These are phyloP conservation scores for Petunia axillaris DNA, from an alignment of 257 asterid genomes.

Conservation along the genomic window DNA sequence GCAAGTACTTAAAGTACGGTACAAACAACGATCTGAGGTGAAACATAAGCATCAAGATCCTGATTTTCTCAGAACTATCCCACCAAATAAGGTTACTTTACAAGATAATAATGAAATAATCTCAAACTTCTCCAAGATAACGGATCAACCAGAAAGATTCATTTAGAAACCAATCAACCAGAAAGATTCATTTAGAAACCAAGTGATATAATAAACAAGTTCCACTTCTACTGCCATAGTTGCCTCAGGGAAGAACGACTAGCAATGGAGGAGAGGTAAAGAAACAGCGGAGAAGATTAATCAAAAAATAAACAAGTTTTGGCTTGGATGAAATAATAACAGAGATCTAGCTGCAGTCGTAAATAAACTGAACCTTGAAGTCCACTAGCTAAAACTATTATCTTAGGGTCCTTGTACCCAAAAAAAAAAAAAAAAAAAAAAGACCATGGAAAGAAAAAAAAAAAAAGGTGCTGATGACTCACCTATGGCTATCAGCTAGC, in stretches of 20 bases:
- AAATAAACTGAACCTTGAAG: slow-evolving; percentile 14
- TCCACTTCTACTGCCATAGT: background rate
- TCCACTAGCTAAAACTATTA: slow-evolving; percentile 11
- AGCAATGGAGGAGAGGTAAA: background rate
- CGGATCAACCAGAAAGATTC: background rate
- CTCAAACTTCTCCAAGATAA: background rate
- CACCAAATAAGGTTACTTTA: background rate
- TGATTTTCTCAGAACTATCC: background rate
- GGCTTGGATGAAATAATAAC: background rate
- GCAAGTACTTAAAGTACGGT: slow-evolving; percentile 83
- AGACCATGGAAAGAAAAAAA: slow-evolving; percentile 13
- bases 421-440: background rate
- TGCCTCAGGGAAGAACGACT: background rate
- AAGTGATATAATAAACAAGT: background rate
- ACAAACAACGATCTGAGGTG: slow-evolving; percentile 75
- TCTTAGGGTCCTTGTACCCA: background rate
- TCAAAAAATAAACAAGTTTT: background rate
- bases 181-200: background rate
- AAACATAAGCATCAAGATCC: slow-evolving; percentile 10
- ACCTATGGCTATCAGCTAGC: slow-evolving; percentile 88
- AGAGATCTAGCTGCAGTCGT: background rate
- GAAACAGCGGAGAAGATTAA: background rate
- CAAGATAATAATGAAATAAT: slow-evolving; percentile 3
- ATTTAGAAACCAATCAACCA: background rate
- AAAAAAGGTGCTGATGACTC: slow-evolving; percentile 29